Evolutionary conservation across 176 grass and related monocot genomes (phyloP).

Genomic region (Chloris gayana): DNA sequence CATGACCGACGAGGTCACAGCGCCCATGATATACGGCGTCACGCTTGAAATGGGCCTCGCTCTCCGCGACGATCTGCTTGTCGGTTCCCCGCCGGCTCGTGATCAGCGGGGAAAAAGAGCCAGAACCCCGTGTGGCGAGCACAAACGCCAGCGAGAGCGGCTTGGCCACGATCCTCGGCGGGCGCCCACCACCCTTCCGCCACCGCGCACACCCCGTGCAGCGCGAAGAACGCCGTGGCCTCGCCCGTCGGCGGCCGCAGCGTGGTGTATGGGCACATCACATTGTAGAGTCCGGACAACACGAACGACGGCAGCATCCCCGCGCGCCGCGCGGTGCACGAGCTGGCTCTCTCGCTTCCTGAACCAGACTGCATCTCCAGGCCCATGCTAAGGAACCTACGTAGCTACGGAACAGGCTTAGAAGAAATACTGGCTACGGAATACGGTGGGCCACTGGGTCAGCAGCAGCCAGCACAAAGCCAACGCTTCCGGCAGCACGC

Average conservation of each 20-base stretch:
- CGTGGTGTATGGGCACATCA: conserved; percentile 69
- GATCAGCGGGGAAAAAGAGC: conserved; percentile 71
- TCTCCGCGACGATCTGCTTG: conserved; percentile 52
- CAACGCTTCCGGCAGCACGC: too few relatives aligned
- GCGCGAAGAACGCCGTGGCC: conserved; percentile 58
- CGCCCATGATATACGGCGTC: too few relatives aligned
- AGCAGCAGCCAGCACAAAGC: too few relatives aligned
- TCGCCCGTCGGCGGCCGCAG: conserved; percentile 53
- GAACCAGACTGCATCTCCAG: too few relatives aligned
- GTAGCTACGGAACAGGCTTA: too few relatives aligned
- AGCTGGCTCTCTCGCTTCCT: too few relatives aligned
- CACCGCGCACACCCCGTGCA: conserved; percentile 62
- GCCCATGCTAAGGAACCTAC: too few relatives aligned
- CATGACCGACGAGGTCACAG: too few relatives aligned
- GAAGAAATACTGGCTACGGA: too few relatives aligned
- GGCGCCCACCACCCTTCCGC: conserved; percentile 52
- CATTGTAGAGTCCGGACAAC: conserved; percentile 62
- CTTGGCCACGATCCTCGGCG: conserved; percentile 28
- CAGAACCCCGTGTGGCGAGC: conserved; percentile 41
- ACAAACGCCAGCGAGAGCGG: conserved; percentile 52
- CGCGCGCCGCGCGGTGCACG: too few relatives aligned
- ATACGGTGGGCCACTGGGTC: too few relatives aligned
- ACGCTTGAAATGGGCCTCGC: conserved; percentile 44
- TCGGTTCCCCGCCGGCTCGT: conserved; percentile 41
- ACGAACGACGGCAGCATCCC: conserved; percentile 56